A percentile compares a stretch with the other conserved stretches of the same genome.
Evolutionary conservation across 2,329 filamentous ascomycete genomes (phyloP).

Genomic region (Hortaea sp.): DNA sequence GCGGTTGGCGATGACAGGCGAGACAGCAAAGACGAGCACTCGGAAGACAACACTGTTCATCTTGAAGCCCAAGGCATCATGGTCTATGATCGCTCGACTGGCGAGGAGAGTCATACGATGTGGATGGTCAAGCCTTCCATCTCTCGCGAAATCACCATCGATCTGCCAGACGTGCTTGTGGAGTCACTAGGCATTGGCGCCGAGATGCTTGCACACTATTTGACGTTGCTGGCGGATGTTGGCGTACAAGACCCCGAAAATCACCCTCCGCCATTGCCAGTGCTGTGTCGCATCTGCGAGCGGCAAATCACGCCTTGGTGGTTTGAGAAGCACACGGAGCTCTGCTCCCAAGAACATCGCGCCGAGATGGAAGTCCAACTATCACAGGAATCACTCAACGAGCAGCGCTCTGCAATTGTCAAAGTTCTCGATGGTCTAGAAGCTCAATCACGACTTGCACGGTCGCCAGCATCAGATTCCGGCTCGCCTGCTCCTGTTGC

Average conservation of each 20-base stretch:
- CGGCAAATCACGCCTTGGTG: constrained; percentile 97
- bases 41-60: constrained; percentile 48
- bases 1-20: background rate
- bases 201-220: constrained; percentile 85
- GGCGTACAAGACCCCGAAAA: constrained; percentile 64
- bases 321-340: constrained; percentile 98
- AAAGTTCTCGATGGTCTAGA: constrained; percentile 90
- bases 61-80: constrained; percentile 97
- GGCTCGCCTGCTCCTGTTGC: constrained; percentile 20
- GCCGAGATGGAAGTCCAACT: constrained; percentile 98
- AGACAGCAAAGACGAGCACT: constrained; percentile 1
- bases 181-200: constrained; percentile 91
- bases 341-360: constrained; percentile 89
- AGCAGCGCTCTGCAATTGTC: constrained; percentile 90
- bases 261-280: constrained; percentile 69
- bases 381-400: constrained; percentile 80
- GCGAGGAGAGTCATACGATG: constrained; percentile 91
- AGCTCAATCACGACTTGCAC: constrained; percentile 57
- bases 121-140: constrained; percentile 98
- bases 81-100: constrained; percentile 83
- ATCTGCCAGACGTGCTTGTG: constrained; percentile 78
- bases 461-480: constrained; percentile 43
- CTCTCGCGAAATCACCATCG: constrained; percentile 87
- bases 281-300: constrained; percentile 94
- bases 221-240: constrained; percentile 78